Evolutionary conservation across 2,329 filamentous ascomycete species (phyloP).

Genomic region (Xylariaceae sp.): DNA sequence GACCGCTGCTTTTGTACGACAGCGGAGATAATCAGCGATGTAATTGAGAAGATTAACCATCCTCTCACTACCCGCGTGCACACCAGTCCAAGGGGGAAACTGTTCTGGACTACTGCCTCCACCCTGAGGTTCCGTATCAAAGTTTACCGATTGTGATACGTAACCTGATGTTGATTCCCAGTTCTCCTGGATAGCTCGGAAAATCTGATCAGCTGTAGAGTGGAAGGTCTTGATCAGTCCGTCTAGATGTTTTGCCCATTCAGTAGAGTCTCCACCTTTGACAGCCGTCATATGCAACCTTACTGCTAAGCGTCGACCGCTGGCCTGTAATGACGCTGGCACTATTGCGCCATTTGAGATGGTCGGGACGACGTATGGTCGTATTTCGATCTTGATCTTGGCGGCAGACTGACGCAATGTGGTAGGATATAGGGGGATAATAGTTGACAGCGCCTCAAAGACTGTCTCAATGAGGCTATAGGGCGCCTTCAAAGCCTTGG

Average conservation of each 20-base stretch:
- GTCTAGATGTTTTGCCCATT: conserved; percentile 73
- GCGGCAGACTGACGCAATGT: conserved; percentile 76
- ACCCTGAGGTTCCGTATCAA: conserved; percentile 51
- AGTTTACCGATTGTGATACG: conserved; percentile 44
- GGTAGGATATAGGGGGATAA: conserved; percentile 81
- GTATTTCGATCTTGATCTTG: conserved; percentile 66
- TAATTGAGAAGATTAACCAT: conserved; percentile 67
- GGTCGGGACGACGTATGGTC: conserved; percentile 66
- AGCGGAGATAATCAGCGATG: conserved; percentile 64
- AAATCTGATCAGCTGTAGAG: conserved; percentile 71
- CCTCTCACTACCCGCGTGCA: conserved; percentile 73
- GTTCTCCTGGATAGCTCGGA: conserved; percentile 78
- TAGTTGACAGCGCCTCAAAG: conserved; percentile 69
- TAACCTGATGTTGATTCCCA: conserved; percentile 71
- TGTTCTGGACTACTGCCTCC: conserved; percentile 50
- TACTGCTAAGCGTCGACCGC: conserved; percentile 67
- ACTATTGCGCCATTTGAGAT: conserved; percentile 52
- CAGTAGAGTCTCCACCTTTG: conserved; percentile 75
- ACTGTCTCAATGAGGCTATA: conserved; percentile 64
- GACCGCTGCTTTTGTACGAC: conserved; percentile 66
- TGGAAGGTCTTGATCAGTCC: conserved; percentile 68
- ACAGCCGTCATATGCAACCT: conserved; percentile 79
- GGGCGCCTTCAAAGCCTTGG: conserved; percentile 45
- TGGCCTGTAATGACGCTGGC: conserved; percentile 55
- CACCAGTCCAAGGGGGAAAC: conserved; percentile 72